phyloP scores from a whole-genome alignment of 2,329 filamentous ascomycete genomes.

The Didymella glomerata region DNA sequence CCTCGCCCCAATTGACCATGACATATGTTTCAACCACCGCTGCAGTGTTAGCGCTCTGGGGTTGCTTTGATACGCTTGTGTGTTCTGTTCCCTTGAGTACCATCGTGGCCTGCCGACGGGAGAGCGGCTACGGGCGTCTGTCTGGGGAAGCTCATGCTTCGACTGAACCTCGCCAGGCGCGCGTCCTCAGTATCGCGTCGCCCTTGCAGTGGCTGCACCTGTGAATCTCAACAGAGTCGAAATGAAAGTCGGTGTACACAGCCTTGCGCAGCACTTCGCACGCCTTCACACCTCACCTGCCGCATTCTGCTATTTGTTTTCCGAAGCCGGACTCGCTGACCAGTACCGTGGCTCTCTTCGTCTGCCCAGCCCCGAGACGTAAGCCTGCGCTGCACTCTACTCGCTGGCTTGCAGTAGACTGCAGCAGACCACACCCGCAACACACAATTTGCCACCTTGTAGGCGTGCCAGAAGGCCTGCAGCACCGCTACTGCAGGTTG shows the following conservation, averaged over 20 bases:
- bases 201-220: conserved; percentile 30
- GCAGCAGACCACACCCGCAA: conserved; percentile 33
- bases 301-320: conserved; percentile 36
- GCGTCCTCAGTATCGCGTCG: conserved; percentile 36
- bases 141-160: conserved; percentile 43
- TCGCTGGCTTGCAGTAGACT: conserved; percentile 38
- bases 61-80: conserved; percentile 28
- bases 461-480: conserved; percentile 29
- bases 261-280: conserved; percentile 31
- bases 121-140: conserved; percentile 30
- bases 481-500: conserved; percentile 44
- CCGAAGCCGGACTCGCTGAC: conserved; percentile 29
- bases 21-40: conserved; percentile 40
- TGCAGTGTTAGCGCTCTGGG: conserved; percentile 31
- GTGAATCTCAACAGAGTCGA: conserved; percentile 35
- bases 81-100: conserved; percentile 35
- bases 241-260: conserved; percentile 43
- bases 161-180: conserved; percentile 14
- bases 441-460: conserved; percentile 34
- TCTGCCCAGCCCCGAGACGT: conserved; percentile 11
- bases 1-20: conserved; percentile 37
- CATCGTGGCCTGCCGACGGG: conserved; percentile 34
- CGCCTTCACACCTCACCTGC: conserved; percentile 22
- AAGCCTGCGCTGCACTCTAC: conserved; percentile 15
- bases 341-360: conserved; percentile 19